phyloP scores from a whole-genome alignment of 2,329 filamentous ascomycete species.

The Fusarium compactum region DNA sequence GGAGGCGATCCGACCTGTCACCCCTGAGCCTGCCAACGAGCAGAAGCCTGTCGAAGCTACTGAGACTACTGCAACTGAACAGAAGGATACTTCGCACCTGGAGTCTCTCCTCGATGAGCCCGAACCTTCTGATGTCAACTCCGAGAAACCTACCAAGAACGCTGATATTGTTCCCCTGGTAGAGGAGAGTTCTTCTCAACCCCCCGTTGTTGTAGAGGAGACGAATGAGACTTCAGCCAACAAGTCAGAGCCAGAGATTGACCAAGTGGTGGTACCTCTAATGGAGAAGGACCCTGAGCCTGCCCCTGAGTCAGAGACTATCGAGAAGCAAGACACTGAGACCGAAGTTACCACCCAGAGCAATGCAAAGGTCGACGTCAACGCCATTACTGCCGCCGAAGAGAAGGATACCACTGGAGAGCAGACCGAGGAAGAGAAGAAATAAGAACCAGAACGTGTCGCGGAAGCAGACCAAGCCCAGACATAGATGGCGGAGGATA shows the following conservation, averaged over 20 bases:
- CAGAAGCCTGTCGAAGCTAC: neutral
- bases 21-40: slow-evolving; percentile 13
- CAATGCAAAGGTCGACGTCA: slow-evolving; percentile 17
- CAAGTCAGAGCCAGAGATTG: slow-evolving; percentile 15
- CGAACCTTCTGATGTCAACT: slow-evolving; percentile 8
- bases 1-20: slow-evolving; percentile 5
- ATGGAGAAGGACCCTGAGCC: slow-evolving; percentile 26
- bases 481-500: slow-evolving; percentile 35
- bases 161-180: slow-evolving; percentile 23
- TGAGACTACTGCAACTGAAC: slow-evolving; percentile 24
- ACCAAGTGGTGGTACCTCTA: slow-evolving; percentile 22
- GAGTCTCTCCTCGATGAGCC: neutral
- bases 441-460: slow-evolving; percentile 22
- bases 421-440: slow-evolving; percentile 23
- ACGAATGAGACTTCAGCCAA: slow-evolving; percentile 8
- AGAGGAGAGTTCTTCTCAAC: slow-evolving; percentile 26
- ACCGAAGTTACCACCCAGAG: slow-evolving; percentile 14
- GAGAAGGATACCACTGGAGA: slow-evolving; percentile 29
- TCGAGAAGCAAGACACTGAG: slow-evolving; percentile 11
- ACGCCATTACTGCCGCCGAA: slow-evolving; percentile 9
- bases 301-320: slow-evolving; percentile 1
- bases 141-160: slow-evolving; percentile 16
- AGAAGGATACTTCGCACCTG: slow-evolving; percentile 19
- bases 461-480: slow-evolving; percentile 26
- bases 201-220: slow-evolving; percentile 19